Evolutionary conservation across 108 stramenopile genomes (phyloP).

Genomic region (Tribonema minus): DNA sequence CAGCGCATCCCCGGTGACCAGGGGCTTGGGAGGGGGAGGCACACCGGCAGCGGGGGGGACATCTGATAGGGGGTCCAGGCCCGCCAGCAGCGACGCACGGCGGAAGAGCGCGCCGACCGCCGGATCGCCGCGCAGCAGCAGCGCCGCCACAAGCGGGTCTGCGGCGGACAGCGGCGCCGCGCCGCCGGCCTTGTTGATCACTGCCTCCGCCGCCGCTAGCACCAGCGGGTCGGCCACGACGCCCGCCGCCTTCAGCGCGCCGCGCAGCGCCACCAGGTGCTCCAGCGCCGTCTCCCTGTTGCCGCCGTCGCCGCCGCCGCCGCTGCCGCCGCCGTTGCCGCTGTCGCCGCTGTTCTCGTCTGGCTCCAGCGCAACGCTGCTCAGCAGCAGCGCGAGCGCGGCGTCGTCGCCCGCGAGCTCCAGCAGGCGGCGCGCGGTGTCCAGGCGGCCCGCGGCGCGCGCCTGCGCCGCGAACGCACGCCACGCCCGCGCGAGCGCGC

Average conservation of each 20-base stretch:
- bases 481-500: slow-evolving; percentile 2
- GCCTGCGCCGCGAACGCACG: neutral
- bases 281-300: neutral
- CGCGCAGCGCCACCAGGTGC: neutral
- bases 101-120: neutral
- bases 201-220: neutral
- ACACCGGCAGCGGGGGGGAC: too few relatives aligned
- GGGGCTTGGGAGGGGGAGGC: too few relatives aligned
- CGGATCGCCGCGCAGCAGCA: neutral
- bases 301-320: neutral
- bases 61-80: neutral
- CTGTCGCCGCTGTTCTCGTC: neutral
- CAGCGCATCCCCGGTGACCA: neutral
- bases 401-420: slow-evolving; percentile 23
- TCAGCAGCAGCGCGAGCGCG: neutral
- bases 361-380: neutral
- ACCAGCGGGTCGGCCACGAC: neutral
- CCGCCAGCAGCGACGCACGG: neutral
- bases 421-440: slow-evolving; percentile 10
- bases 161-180: neutral
- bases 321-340: neutral
- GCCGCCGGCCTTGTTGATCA: neutral
- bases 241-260: slow-evolving; percentile 1
- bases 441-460: slow-evolving; percentile 2
- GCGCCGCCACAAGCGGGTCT: too few relatives aligned